Percentiles rank a stretch among this genome's conserved stretches.
These are phyloP conservation scores for Corrigiola litoralis DNA, from an alignment of 179 eudicot species.

Conservation along the genomic window DNA sequence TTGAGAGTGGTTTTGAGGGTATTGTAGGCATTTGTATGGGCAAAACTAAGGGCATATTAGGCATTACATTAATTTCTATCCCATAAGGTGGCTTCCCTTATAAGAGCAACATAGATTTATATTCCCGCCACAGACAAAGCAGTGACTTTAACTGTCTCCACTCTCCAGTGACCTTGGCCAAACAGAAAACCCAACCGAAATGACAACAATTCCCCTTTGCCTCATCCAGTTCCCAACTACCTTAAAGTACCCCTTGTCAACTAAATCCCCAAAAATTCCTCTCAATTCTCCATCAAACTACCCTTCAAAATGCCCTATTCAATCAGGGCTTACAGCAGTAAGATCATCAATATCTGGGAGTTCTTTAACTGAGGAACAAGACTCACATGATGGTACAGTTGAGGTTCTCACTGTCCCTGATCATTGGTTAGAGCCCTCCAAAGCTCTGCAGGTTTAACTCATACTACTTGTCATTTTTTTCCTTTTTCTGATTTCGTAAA, in stretches of 20 bases:
- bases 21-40: no score
- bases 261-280: neutral
- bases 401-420: constrained; percentile 69
- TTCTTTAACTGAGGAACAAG: constrained; percentile 19
- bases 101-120: no score
- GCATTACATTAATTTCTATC: no score
- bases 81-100: no score
- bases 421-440: constrained; percentile 55
- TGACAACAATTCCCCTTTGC: constrained; percentile 4
- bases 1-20: no score
- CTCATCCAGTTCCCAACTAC: constrained; percentile 4
- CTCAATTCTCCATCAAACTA: neutral
- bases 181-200: neutral
- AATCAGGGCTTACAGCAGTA: neutral
- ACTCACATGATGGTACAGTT: constrained; percentile 32
- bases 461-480: neutral
- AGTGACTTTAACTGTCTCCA: neutral
- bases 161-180: no score
- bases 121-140: neutral
- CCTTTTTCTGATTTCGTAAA: neutral
- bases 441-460: constrained; percentile 47
- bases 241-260: neutral
- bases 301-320: constrained; percentile 11
- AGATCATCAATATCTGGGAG: constrained; percentile 11
- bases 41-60: no score